Evolutionary conservation across 139 green algal species (phyloP).

Genomic region (Dunaliella primolecta): DNA sequence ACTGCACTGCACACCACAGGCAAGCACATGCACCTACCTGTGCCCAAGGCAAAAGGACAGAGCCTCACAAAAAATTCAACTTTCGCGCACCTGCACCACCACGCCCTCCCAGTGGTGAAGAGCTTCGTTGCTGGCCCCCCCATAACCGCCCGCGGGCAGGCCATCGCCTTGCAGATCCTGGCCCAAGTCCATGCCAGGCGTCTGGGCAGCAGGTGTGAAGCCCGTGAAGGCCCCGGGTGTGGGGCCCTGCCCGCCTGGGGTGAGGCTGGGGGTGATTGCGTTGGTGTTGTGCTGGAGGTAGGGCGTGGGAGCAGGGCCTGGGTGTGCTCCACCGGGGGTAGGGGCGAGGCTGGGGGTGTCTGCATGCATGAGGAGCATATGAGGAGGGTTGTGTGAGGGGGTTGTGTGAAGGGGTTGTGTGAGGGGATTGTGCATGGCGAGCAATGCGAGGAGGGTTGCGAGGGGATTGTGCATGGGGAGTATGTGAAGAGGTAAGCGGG

Average conservation of each 20-base stretch:
- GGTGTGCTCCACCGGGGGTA: conserved; percentile 17
- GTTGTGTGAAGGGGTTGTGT: too few species aligned
- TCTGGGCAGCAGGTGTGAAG: neutral
- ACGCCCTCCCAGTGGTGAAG: conserved; percentile 3
- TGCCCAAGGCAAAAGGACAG: too few species aligned
- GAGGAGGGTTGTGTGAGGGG: too few species aligned
- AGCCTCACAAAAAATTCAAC: too few species aligned
- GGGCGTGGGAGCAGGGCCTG: conserved; percentile 24
- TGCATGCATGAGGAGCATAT: too few species aligned
- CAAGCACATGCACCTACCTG: too few species aligned
- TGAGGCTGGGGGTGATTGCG: conserved; percentile 31
- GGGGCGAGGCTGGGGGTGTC: conserved; percentile 16
- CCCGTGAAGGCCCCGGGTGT: neutral
- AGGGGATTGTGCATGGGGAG: too few species aligned
- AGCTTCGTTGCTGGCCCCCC: neutral
- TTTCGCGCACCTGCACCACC: conserved; percentile 10
- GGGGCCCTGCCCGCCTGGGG: conserved; percentile 24
- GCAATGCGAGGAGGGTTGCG: too few species aligned
- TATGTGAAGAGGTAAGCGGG: too few species aligned
- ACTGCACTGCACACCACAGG: too few species aligned
- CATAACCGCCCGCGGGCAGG: neutral
- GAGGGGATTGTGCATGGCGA: too few species aligned
- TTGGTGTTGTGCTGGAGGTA: conserved; percentile 32
- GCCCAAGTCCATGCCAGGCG: neutral
- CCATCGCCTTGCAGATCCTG: neutral